Base-by-base conservation (phyloP, 2,329 filamentous ascomycete genomes). In the Pyrenophora graminea region DNA sequence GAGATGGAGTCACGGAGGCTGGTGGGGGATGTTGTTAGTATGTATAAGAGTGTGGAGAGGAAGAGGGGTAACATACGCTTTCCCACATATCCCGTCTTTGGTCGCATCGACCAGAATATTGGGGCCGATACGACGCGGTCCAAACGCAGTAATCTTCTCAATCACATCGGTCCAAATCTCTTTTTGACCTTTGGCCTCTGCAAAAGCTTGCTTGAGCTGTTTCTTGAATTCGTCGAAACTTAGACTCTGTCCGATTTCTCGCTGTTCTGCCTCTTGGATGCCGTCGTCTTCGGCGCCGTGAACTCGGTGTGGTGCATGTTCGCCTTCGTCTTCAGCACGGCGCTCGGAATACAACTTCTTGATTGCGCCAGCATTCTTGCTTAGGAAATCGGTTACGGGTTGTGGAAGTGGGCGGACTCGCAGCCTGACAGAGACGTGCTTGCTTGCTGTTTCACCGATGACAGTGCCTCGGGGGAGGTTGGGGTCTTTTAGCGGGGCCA, bases 31-130 rank as follows among this genome's bases (percentile, higher is more conserved):
- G 19, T 18, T 10, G 40, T 62, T 56, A 62, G 59, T 33, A 27
- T 30, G 23, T 21, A 10, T 4, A 27, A 37, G 6, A 12, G 3
- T 19, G 3, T 19, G 19, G 15, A 15, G 25, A 10, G 3, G n/a
- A 8, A 49, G 23, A 9, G 15, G 18, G 0, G 12, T 27, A 4
- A 77, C 79, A 74, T 85, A 92, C 76, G 90, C 86, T 76, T 85
- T 89, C 40, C 87, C 81, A 60, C 90, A 89, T 36, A 88, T 84
- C 31, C 85, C 83, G 15, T 84, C 83, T 34, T 83, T 79, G 0
- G 93, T 97, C 3, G 85, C 81, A 70, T 99, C 94, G 51, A 99
- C 85, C 6, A 99, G 80, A 4, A 99, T 75, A 70, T 99, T 99
- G 1, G 93, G 91, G 0, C 94, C 94, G 10, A 86, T 86, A 61